Evolutionary conservation across 179 eudicot genomes (phyloP).

Genomic region (Spergularia azorica): DNA sequence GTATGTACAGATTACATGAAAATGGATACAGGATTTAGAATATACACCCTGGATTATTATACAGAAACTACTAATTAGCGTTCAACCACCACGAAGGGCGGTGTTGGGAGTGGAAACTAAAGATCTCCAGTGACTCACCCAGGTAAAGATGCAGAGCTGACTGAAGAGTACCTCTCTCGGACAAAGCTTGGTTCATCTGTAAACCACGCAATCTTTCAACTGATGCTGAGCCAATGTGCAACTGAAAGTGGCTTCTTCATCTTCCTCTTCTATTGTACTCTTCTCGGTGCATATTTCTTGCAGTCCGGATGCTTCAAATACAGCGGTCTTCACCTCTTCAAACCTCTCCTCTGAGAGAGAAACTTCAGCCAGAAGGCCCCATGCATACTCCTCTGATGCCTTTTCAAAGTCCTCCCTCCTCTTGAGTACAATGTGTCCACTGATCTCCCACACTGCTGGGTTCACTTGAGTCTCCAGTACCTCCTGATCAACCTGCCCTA

Average conservation of each 20-base stretch:
- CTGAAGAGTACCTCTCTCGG: background rate
- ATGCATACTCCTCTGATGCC: conserved; percentile 44
- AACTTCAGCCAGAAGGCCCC: conserved; percentile 45
- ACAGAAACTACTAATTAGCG: background rate
- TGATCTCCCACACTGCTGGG: conserved; percentile 55
- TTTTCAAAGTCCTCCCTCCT: conserved; percentile 41
- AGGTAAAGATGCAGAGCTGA: background rate
- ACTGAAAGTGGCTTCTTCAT: conserved; percentile 8
- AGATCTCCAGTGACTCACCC: background rate
- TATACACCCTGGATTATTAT: background rate
- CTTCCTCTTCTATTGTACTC: conserved; percentile 6
- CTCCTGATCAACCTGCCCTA: conserved; percentile 40
- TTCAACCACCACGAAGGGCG: background rate
- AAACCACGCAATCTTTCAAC: conserved; percentile 24
- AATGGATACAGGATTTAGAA: background rate
- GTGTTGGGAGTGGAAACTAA: background rate
- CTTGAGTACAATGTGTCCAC: conserved; percentile 50
- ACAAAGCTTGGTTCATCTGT: background rate
- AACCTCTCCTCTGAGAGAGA: conserved; percentile 43
- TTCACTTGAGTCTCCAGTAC: conserved; percentile 48
- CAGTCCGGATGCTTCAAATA: conserved; percentile 31
- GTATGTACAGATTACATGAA: background rate
- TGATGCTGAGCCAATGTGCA: conserved; percentile 8
- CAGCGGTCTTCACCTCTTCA: conserved; percentile 34
- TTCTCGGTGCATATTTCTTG: conserved; percentile 8